Evolutionary conservation across 306 rosid species (phyloP), one percentile per base, ranked within the genome.

Genomic region (Lathyrus sativus): DNA sequence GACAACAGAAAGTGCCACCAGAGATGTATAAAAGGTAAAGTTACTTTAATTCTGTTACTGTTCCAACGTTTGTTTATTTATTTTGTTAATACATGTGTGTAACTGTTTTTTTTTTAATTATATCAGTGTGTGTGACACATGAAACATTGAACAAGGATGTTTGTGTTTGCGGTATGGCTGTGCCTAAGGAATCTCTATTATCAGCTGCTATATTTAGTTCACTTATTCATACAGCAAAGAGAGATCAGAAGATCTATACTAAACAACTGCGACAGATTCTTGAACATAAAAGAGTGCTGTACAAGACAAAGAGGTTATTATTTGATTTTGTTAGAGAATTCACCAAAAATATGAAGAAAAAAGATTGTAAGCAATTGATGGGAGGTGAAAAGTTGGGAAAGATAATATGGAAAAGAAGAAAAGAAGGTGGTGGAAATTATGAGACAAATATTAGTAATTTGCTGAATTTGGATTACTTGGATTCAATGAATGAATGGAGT

Each of bases 281-380:
- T 17, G 81, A 71, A 59, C 63, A 84, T 1, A 85, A 76, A 74
- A 78, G 75, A 24, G 70, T 83, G 46, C 38, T 86, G 64, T 80
- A 79, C 62, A 81, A 82, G 74, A 81, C 89, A 39, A 85, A 85
- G 75, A 90, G 79, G 72, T 74, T 90, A 9, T 63, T 90, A 29
- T 90, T 95, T 65, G 86, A 87, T 64, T 90, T 85, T 73, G 87
- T 84, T 59, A 82, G 86, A 76, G 92, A 91, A 59, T 77, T 85
- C 24, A 76, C 81, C 2, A 75, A 54, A 56, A 71, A 72, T 24
- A 66, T 73, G 28, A 68, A 65, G 31, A 76, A 59, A 65, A 77
- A 74, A 24, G 80, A 64, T 51, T 1, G 28, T 72, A 68, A 39
- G 13, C 53, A 68, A 33, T 74, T 85, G 9, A 38, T 76, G 70